Base-by-base conservation (phyloP, 805 yeast species). In the Candida morakotiae region DNA sequence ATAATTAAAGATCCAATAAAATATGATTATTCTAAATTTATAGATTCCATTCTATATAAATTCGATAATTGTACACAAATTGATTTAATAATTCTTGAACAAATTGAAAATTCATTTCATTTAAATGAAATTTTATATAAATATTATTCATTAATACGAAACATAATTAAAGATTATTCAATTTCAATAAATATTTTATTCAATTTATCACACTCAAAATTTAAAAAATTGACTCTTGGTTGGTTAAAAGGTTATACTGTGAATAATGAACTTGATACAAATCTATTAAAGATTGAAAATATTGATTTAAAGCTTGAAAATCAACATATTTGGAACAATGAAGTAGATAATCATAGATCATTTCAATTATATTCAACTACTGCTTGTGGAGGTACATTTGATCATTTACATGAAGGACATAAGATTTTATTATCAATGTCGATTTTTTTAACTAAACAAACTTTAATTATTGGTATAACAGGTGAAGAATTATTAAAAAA, bases 371-470 rank as follows among this genome's bases (percentile, higher is more conserved):
- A 34, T 31, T 40, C 45, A 13, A 67, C 69, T 5, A 53, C 48
- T 7, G 91, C 96, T 0, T 80, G 91, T 1, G 98, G 98, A 0
- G 99, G 99, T 0, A 93, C 98, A 0, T 93, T 93, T 63, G 99
- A 93, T 54, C 98, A 93, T 60, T 54, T 93, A 25, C 99, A 93
- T 50, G 95, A 84, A 53, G 99, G 98, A 0, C 99, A 93, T 60
- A 87, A 85, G 56, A 82, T 93, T 20, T 65, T 93, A 19, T 67
- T 93, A 8, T 80, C 93, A 0, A 67, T 85, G 41, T 71, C 95
- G 0, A 77, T 79, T 0, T 87, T 79, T 51, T 45, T 86, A 6
- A 69, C 94, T 0, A 49, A 59, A 2, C 47, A 56, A 2, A 62
- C 58, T 16, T 62, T 93, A 10, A 83, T 91, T 34, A 69, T 93